Base-by-base conservation (phyloP, 176 grass and related monocot species). In the Aechmea fasciata region DNA sequence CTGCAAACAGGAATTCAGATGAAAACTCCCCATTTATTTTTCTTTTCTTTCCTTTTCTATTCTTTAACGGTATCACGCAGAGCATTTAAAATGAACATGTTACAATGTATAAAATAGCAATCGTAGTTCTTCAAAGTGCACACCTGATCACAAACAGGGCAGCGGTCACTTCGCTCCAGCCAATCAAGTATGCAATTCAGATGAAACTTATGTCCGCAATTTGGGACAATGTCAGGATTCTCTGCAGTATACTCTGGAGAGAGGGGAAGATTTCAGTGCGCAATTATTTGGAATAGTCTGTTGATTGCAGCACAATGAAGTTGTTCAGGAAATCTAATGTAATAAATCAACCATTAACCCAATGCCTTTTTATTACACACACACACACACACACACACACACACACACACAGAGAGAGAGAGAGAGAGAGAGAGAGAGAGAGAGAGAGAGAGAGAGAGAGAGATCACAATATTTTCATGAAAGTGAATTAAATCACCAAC, bases 111-210 rank as follows among this genome's bases (percentile, higher is more conserved):
- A 5, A 50, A 23, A 11, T 71, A 59, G 51, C 19, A 52, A 47
- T 57, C 62, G 69, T 9, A 52, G 4, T 18, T 48, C 66, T 68
- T 52, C 13, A 26, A 14, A 53, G 55, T 48, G 66, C 51, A 66
- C 72, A 96, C 92, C 92, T 96, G 83, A 22, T 91, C 83, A 81
- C 88, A 91, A 63, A 96, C 78, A 70, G 92, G 88, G 73, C 88
- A 96, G 22, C 88, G 86, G 33, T 91, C 88, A 63, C 85, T 88
- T 53, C 92, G 63, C 69, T 96, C 92, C 88, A 91, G 86, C 92
- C 92, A 96, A 70, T 88, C 92, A 78, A 96, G 92, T 51, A 96
- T 82, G 78, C 88, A 91, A 73, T 77, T 85, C 11, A 96, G 79
- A 78, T 91, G 92, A 77, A 91, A 96, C 79, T 91, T 83, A 11